Base-by-base conservation (phyloP, 2,329 filamentous ascomycete species). In the Sclerotinia spermophila region DNA sequence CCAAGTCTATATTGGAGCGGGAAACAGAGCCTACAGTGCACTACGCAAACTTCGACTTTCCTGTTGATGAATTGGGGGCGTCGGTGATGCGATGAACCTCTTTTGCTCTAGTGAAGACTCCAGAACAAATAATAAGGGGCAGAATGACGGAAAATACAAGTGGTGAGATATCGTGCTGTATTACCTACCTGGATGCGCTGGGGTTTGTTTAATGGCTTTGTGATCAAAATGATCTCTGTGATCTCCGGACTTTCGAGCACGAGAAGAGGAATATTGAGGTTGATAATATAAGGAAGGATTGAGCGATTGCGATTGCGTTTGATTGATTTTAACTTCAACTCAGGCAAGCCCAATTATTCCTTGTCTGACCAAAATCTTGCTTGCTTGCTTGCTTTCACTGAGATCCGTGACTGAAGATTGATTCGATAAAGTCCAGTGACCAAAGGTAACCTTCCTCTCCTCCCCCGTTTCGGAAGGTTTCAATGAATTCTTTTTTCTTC, bases 1-100 rank as follows among this genome's bases (percentile, higher is more conserved):
- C 55, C 40, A 66, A 66, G 62, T 53, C 51, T 66, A 66, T 66
- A 66, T 66, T 66, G 62, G 45, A 66, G 62, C 62, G 62, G 62
- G 62, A 66, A 66, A n/a, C 35, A 53, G 62, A 53, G 62, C 62
- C 45, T 55, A 66, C 45, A 40, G 40, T 66, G 62, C 62, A 66
- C 62, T n/a, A 66, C 45, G 62, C 62, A 66, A 66, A 66, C 45
- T 66, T 40, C 17, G 38, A 66, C 62, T 66, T 53, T 27, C 33
- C 35, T 45, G 35, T 66, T 66, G 62, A 30, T 53, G 62, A 55
- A 66, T 27, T 40, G 58, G 35, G 61, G 45, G 40, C 60, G 35
- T 45, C 45, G 40, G 27, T 21, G 55, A 21, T 55, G 48, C 45
- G 35, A 53, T 53, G 24, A n/a, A 53, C 45, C 35, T 35, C 62